These are phyloP conservation scores for Fraxinus quadrangulata DNA, from an alignment of 257 asterid genomes.

Conservation along the genomic window DNA sequence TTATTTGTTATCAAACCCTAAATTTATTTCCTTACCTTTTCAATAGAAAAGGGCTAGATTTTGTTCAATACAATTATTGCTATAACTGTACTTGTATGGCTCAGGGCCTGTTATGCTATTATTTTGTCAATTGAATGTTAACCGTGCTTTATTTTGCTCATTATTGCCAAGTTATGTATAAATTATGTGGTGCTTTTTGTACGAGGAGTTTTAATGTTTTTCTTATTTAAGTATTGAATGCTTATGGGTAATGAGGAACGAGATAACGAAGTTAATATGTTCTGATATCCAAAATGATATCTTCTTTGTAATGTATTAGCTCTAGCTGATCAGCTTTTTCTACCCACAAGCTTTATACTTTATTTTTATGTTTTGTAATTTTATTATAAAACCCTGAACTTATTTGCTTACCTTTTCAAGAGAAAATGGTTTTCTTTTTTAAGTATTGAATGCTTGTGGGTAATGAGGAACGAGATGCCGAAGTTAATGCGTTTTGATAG, in stretches of 20 bases:
- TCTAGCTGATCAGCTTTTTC: slow-evolving; percentile 57
- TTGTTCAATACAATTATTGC: neutral
- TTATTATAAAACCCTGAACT: neutral
- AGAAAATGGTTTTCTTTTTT: neutral
- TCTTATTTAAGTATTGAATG: neutral
- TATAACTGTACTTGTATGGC: neutral
- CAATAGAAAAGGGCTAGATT: neutral
- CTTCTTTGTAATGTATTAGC: slow-evolving; percentile 60
- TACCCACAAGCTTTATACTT: neutral
- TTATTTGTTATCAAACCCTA: neutral
- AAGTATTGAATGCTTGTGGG: neutral
- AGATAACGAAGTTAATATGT: slow-evolving; percentile 28
- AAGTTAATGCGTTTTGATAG: slow-evolving; percentile 35
- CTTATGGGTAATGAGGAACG: neutral
- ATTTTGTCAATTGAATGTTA: neutral
- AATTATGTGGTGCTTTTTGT: neutral
- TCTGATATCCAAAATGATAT: slow-evolving; percentile 57
- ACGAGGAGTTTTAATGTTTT: neutral
- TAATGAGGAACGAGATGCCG: slow-evolving; percentile 23
- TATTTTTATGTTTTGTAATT: neutral
- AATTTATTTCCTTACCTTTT: neutral
- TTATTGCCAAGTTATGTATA: neutral
- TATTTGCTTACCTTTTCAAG: neutral
- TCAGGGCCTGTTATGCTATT: neutral
- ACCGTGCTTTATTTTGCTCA: neutral